These are phyloP conservation scores for Trichoderma koningii DNA, from an alignment of 2,329 filamentous ascomycete species.

Conservation along the genomic window DNA sequence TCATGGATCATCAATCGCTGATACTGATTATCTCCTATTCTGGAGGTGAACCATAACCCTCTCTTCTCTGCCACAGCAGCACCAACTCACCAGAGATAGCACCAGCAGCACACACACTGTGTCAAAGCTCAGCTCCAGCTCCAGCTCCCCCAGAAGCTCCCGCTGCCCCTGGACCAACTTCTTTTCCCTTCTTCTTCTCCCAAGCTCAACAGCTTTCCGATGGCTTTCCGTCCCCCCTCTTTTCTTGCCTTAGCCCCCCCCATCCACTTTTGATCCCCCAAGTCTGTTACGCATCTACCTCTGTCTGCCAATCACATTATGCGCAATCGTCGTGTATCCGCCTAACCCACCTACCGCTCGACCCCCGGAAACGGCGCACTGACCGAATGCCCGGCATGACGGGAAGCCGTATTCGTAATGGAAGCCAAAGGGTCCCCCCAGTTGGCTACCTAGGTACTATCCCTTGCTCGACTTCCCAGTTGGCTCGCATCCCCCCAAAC, in stretches of 20 bases:
- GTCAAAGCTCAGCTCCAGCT: no score
- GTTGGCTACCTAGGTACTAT: no score
- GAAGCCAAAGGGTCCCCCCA: not conserved
- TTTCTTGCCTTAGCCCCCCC: no score
- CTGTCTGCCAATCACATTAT: not conserved
- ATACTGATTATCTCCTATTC: no score
- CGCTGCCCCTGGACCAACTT: not conserved
- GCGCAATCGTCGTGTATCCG: not conserved
- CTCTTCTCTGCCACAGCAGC: no score
- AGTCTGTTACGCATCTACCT: not conserved
- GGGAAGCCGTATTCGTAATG: slow-evolving; percentile 24
- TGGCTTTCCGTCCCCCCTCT: not conserved
- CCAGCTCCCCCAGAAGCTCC: not conserved
- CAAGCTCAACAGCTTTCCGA: slow-evolving; percentile 19
- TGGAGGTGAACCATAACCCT: no score
- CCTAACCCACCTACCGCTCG: not conserved
- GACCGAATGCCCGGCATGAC: slow-evolving; percentile 2
- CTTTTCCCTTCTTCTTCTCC: not conserved
- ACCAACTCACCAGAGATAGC: no score
- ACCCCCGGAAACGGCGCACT: slow-evolving; percentile 18
- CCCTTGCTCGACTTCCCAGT: not conserved
- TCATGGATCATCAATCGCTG: no score
- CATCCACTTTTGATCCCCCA: no score
- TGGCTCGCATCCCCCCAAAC: not conserved
- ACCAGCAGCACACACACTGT: no score